Base-by-base conservation (phyloP, 2,329 filamentous ascomycete genomes). In the Clarireedia homoeocarpa region DNA sequence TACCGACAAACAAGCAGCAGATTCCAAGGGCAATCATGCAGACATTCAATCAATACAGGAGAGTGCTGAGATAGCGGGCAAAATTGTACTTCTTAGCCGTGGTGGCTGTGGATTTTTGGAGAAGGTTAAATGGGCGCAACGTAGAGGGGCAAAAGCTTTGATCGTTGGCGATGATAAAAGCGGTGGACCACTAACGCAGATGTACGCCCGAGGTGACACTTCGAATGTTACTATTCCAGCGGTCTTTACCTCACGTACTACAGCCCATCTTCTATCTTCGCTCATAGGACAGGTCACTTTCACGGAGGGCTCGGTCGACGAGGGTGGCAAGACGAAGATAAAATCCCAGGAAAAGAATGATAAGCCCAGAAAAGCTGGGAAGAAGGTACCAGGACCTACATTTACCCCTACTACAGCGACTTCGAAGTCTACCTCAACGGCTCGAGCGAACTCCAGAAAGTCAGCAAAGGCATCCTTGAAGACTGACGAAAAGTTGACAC, bases 161-260 rank as follows among this genome's bases (percentile, higher is more conserved):
- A 95, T 99, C 62, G 91, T 99, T 3, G 94, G 94, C 26, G 94
- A 99, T 70, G 88, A 96, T 70, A 86, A 89, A 57, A 88, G 89
- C 59, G 92, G 92, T 46, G 91, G 91, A 4, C 88, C 88, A 38
- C 75, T 99, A 59, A 89, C 97, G 51, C 94, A 95, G 65, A 99
- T 99, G 94, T 97, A 96, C 71, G 94, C 94, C n/a, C 84, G 89
- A 66, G 94, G 92, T 39, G 91, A 97, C 68, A 96, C 92, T 3
- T 95, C 91, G 36, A 96, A 96, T 66, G 82, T 97, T 62, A 90
- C 90, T 0, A 96, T 99, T 53, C 91, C 94, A 1, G 89, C 94
- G 0, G 79, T 97, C 9, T 99, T 99, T 71, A 97, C 94, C 0
- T 95, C 92, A 0, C 84, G 94, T 64, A 97, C 91, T 0, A 97